These are phyloP conservation scores for Gremmenia infestans DNA, from an alignment of 2,329 filamentous ascomycete species.

Conservation along the genomic window DNA sequence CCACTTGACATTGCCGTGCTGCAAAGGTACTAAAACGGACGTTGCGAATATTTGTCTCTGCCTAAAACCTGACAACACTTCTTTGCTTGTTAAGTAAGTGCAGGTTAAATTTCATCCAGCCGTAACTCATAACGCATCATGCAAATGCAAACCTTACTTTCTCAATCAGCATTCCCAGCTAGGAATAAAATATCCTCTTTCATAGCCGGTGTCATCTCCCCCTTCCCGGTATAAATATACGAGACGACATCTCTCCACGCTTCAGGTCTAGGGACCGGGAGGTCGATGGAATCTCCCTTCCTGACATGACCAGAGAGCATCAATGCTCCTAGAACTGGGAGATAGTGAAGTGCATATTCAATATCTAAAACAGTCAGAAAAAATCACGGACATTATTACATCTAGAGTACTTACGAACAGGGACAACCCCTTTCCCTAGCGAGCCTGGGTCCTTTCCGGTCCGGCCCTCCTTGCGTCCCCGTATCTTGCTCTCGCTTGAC, in stretches of 20 bases:
- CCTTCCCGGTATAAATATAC: constrained; percentile 50
- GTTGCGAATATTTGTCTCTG: neutral
- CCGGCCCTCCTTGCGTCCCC: neutral
- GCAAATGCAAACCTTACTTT: neutral
- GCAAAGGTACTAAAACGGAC: constrained; percentile 7
- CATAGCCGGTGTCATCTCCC: constrained; percentile 41
- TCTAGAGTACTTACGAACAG: constrained; percentile 40
- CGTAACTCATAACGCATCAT: neutral
- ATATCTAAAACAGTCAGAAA: constrained; percentile 36
- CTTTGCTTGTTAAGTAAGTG: too few relatives aligned
- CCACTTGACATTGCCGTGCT: constrained; percentile 1
- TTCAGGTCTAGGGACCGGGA: constrained; percentile 52
- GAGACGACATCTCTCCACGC: constrained; percentile 52
- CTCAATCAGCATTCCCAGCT: constrained; percentile 37
- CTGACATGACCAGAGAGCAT: constrained; percentile 49
- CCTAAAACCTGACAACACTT: too few relatives aligned
- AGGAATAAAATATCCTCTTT: constrained; percentile 51
- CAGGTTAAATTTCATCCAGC: too few relatives aligned
- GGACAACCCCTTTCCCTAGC: constrained; percentile 32
- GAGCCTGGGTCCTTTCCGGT: neutral
- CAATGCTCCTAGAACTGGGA: constrained; percentile 51
- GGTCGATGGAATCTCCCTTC: constrained; percentile 49
- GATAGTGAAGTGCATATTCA: constrained; percentile 41
- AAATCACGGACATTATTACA: neutral
- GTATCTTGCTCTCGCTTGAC: neutral